Conservation (phyloP, 768 basidiomycete genomes). For the Gymnopilus dilepis region DNA sequence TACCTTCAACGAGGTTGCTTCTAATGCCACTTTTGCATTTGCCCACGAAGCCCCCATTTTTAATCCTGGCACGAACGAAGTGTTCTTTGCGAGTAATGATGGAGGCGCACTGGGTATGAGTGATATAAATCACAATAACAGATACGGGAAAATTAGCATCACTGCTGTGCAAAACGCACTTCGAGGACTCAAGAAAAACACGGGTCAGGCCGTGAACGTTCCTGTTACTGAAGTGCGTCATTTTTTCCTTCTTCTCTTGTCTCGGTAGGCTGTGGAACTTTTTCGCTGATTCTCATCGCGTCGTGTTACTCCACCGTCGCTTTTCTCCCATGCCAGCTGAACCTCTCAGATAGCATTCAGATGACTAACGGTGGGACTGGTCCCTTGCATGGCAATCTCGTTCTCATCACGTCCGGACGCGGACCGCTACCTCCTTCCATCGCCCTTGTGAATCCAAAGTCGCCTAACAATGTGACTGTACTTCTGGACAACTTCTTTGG, state of each 20-base stretch:
- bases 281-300: slow-evolving; percentile 2
- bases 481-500: slow-evolving; percentile 82
- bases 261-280: background rate
- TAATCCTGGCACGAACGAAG: slow-evolving; percentile 66
- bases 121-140: slow-evolving; percentile 66
- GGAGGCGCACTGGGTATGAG: slow-evolving; percentile 69
- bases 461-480: slow-evolving; percentile 71
- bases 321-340: slow-evolving; percentile 46
- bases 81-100: slow-evolving; percentile 75
- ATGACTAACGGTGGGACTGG: slow-evolving; percentile 78
- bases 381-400: slow-evolving; percentile 59
- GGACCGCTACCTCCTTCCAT: slow-evolving; percentile 66
- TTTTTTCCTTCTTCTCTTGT: background rate
- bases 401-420: slow-evolving; percentile 71
- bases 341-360: slow-evolving; percentile 61
- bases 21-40: slow-evolving; percentile 66
- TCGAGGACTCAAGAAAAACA: slow-evolving; percentile 33
- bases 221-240: slow-evolving; percentile 44
- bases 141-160: slow-evolving; percentile 66
- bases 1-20: slow-evolving; percentile 62
- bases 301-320: background rate
- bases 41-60: slow-evolving; percentile 84
- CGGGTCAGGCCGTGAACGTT: slow-evolving; percentile 45
- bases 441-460: slow-evolving; percentile 64
- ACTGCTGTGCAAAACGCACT: slow-evolving; percentile 56